Evolutionary conservation across 352 stramenopile species (phyloP).

Genomic region (Pythium dissotocum): DNA sequence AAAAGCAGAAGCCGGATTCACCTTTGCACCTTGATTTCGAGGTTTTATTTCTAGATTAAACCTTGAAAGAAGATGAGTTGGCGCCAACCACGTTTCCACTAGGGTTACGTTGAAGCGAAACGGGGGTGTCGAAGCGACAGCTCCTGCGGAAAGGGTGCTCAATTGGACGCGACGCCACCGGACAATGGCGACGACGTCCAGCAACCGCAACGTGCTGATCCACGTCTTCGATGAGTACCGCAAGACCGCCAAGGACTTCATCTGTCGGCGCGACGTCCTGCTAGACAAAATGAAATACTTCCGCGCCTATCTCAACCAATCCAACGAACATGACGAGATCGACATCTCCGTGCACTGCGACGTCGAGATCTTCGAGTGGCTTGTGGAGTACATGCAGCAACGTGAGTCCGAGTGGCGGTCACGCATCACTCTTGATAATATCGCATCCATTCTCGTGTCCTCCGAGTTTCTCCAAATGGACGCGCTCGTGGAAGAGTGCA

Average conservation of each 20-base stretch:
- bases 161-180: not conserved
- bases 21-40: constrained; percentile 25
- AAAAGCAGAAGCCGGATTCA: constrained; percentile 25
- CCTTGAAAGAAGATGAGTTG: constrained; percentile 29
- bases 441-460: constrained; percentile 88
- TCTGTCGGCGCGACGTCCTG: constrained; percentile 75
- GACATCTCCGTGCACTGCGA: constrained; percentile 94
- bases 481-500: constrained; percentile 81
- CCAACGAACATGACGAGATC: constrained; percentile 86
- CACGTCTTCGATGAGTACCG: constrained; percentile 90
- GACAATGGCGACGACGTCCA: constrained; percentile 5
- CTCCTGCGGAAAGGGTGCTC: not conserved
- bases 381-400: constrained; percentile 88
- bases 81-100: not conserved
- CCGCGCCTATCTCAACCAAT: constrained; percentile 72
- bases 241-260: constrained; percentile 86
- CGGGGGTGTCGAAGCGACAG: too few species aligned
- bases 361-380: constrained; percentile 91
- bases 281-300: constrained; percentile 93
- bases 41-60: constrained; percentile 25
- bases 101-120: constrained; percentile 14
- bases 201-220: constrained; percentile 68
- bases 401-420: constrained; percentile 44
- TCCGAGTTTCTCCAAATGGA: constrained; percentile 93
- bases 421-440: constrained; percentile 67